Evolutionary conservation across 2,329 filamentous ascomycete genomes (phyloP).

Genomic region (Neopestalotiopsis sp.): DNA sequence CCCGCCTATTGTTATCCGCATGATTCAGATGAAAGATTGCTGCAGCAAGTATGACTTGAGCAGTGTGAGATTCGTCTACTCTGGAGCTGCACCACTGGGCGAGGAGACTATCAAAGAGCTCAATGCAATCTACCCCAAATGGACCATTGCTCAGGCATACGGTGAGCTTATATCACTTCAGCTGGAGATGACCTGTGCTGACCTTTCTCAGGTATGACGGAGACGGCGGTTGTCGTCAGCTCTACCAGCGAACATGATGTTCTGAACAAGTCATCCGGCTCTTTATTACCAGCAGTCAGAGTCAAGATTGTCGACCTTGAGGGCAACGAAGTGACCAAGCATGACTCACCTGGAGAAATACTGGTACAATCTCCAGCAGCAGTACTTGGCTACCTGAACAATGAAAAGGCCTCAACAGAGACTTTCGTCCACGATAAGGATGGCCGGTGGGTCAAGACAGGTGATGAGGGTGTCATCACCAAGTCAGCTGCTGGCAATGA

Average conservation of each 20-base stretch:
- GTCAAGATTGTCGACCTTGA: conserved; percentile 72
- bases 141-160: conserved; percentile 70
- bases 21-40: conserved; percentile 68
- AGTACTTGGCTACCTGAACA: conserved; percentile 84
- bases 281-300: conserved; percentile 67
- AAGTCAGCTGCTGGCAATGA: conserved; percentile 70
- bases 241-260: conserved; percentile 67
- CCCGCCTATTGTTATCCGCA: conserved; percentile 80
- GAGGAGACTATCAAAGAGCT: conserved; percentile 70
- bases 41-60: conserved; percentile 74
- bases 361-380: conserved; percentile 78
- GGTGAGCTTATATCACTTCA: conserved; percentile 78
- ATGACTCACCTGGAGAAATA: conserved; percentile 78
- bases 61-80: conserved; percentile 68
- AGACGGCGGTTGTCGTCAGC: conserved; percentile 32
- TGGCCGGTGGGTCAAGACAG: conserved; percentile 79
- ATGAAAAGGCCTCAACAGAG: conserved; percentile 80
- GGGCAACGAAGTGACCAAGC: conserved; percentile 69
- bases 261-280: conserved; percentile 74
- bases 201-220: background rate
- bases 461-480: conserved; percentile 79
- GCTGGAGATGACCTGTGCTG: conserved; percentile 45
- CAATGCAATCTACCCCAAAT: conserved; percentile 47
- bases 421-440: conserved; percentile 74
- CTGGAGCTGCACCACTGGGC: conserved; percentile 79